phyloP scores from a whole-genome alignment of 1,139 yeast species.

The Yarrowia galli region DNA sequence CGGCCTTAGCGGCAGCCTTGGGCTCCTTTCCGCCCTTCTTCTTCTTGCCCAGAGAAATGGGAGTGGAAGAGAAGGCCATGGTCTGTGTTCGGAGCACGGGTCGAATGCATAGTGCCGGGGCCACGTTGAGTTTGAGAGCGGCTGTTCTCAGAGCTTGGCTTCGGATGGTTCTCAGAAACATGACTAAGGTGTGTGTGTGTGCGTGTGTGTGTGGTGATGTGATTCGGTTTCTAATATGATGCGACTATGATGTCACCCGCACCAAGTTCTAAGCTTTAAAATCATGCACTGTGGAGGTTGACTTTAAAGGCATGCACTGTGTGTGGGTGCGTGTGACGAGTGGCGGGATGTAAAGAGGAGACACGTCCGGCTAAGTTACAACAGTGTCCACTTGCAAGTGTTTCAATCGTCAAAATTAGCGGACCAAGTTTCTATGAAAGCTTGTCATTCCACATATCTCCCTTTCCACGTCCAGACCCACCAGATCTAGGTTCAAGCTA shows the following conservation, averaged over 20 bases:
- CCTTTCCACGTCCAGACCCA: neutral
- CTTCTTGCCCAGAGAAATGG: slow-evolving; percentile 27
- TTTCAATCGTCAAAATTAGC: too few relatives aligned
- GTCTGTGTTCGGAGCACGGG: slow-evolving; percentile 26
- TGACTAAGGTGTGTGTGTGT: neutral
- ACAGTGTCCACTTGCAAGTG: too few relatives aligned
- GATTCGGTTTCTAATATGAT: neutral
- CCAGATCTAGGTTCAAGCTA: slow-evolving; percentile 10
- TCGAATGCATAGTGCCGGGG: slow-evolving; percentile 3
- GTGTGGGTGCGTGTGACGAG: neutral
- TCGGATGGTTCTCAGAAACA: slow-evolving; percentile 17
- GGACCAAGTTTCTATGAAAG: neutral
- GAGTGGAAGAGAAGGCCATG: slow-evolving; percentile 13
- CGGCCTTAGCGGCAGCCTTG: slow-evolving; percentile 31
- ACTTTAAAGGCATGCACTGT: neutral
- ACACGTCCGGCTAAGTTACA: too few relatives aligned
- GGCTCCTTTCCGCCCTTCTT: slow-evolving; percentile 37
- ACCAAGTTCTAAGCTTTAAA: slow-evolving; percentile 1
- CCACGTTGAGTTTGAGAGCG: neutral
- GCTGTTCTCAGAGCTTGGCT: slow-evolving; percentile 10
- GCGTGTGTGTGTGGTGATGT: neutral
- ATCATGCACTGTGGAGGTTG: neutral
- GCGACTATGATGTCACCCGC: neutral
- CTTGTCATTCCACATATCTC: neutral
- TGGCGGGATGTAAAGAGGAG: too few relatives aligned